Evolutionary conservation across 169 alveolate species (phyloP), one percentile per base, ranked within the genome.

Genomic region (Plasmodium billcollinsi): DNA sequence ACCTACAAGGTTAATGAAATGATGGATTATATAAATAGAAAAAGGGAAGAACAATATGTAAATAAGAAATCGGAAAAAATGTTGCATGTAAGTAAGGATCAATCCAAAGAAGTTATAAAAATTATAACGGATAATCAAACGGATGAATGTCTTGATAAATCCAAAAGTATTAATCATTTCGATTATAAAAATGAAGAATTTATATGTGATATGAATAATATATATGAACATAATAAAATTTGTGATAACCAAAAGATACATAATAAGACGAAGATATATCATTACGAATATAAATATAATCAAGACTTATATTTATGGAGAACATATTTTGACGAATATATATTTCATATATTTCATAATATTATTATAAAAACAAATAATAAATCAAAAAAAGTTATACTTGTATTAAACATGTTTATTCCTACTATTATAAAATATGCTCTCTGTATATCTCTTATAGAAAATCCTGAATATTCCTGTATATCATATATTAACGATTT

Each of bases 361-460:
- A 39, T 83, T 1, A 9, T 49, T 54, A 39, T 39, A 5, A 83
- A 71, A 69, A 70, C 91, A 26, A 70, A 18, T 56, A 83, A 33
- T 24, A 83, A 69, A 49, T 54, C 85, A 59, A 83, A 83, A 83
- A 83, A 83, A 24, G 91, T 83, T 18, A 71, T 83, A 56, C 63
- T 83, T 2, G 74, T 83, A 43, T 69, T 83, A 73, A 83, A 83
- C 33, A 83, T 83, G 91, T 83, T 83, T 49, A 54, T 83, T 3
- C 91, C 91, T 15, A 83, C 91, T 21, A 43, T 83, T 33, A 83
- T 83, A 43, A 69, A 71, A 83, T 83, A 83, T 83, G 18, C 91
- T 73, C 85, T 83, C 9, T 83, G 91, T 50, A 83, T 69, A 70
- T 15, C 74, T 83, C 71, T 83, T 26, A 70, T 83, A 20, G 86